Conservation (phyloP, 768 basidiomycete genomes). For the Psilocybe cyanescens region DNA sequence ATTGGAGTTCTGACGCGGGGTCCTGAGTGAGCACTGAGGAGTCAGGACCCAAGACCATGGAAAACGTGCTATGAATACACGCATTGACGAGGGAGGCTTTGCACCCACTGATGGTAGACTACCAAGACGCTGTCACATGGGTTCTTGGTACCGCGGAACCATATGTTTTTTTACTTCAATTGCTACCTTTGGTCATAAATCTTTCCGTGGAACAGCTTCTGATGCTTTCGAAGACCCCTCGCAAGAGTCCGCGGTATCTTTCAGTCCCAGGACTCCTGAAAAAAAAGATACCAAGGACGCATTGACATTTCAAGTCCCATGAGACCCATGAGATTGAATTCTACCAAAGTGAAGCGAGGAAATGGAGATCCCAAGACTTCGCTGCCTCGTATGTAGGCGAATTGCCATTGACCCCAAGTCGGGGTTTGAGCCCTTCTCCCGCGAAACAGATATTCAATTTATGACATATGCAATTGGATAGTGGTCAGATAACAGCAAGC, state of each 20-base stretch:
- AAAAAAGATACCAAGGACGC: background rate
- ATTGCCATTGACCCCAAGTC: background rate
- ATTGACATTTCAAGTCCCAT: background rate
- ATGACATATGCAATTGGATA: background rate
- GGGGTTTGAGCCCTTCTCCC: slow-evolving; percentile 15
- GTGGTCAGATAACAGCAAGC: background rate
- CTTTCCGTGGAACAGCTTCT: slow-evolving; percentile 16
- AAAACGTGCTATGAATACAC: background rate
- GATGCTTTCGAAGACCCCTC: slow-evolving; percentile 15
- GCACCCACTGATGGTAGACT: slow-evolving; percentile 9
- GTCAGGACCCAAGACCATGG: background rate
- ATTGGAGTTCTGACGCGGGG: background rate
- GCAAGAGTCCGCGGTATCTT: slow-evolving; percentile 15
- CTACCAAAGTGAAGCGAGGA: background rate
- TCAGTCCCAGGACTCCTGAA: slow-evolving; percentile 1
- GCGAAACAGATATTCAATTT: slow-evolving; percentile 16
- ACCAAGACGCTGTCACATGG: slow-evolving; percentile 13
- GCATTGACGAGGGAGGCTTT: background rate
- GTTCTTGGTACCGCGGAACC: background rate
- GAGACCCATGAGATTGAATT: background rate
- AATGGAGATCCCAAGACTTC: background rate
- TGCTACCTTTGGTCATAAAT: slow-evolving; percentile 13
- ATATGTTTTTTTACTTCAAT: slow-evolving; percentile 15
- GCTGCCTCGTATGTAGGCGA: background rate
- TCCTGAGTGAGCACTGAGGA: background rate